A percentile compares a stretch with the other conserved stretches of the same genome.
These are phyloP conservation scores for Exobasidium rhododendri DNA, from an alignment of 1,284 basidiomycete genomes.

Conservation along the genomic window DNA sequence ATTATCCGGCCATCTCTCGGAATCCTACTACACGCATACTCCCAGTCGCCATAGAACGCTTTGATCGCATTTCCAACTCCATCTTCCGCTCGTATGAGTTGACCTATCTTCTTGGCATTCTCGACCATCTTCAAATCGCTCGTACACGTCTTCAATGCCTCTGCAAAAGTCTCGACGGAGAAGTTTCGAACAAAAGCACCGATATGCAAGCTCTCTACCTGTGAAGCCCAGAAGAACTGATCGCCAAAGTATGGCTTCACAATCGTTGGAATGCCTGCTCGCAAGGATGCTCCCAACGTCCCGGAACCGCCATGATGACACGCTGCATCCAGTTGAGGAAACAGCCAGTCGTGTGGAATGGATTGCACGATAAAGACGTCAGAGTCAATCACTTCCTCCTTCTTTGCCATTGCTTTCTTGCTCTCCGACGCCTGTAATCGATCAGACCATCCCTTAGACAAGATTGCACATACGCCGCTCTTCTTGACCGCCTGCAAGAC, in stretches of 20 bases:
- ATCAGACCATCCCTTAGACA: constrained; percentile 98
- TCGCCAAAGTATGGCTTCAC: constrained; percentile 97
- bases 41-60: constrained; percentile 47
- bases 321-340: constrained; percentile 85
- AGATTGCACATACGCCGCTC: constrained; percentile 80
- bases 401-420: constrained; percentile 24
- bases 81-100: constrained; percentile 62
- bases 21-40: constrained; percentile 45
- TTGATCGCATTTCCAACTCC: constrained; percentile 45
- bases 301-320: constrained; percentile 97
- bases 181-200: constrained; percentile 81
- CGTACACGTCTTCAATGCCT: constrained; percentile 76
- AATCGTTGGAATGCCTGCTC: constrained; percentile 87
- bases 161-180: constrained; percentile 70
- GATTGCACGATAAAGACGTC: constrained; percentile 75
- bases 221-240: constrained; percentile 90
- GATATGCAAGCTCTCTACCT: constrained; percentile 82
- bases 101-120: constrained; percentile 67
- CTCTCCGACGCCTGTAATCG: constrained; percentile 57
- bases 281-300: constrained; percentile 87
- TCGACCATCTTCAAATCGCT: constrained; percentile 81
- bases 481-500: constrained; percentile 78
- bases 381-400: constrained; percentile 31
- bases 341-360: constrained; percentile 95
- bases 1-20: constrained; percentile 17